Evolutionary conservation across 2,329 filamentous ascomycete species (phyloP), one percentile per base, ranked within the genome.

Genomic region (Diaporthe citriasiana): DNA sequence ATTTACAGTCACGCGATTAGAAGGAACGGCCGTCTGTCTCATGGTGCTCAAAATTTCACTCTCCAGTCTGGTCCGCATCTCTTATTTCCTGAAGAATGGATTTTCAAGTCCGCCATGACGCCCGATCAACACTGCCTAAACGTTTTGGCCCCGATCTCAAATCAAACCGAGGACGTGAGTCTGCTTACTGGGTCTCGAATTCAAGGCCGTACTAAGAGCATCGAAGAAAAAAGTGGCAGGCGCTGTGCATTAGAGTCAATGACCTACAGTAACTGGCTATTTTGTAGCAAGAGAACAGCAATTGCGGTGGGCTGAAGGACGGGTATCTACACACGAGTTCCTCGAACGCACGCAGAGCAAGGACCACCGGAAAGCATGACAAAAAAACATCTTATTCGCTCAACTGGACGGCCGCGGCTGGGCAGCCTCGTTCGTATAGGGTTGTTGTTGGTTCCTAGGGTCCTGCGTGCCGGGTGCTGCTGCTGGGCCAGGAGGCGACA

Each of bases 251-350:
- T 17, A 6, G 42, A 4, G 10, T 12, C 3, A 30, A 9, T 1
- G 1, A 7, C 19, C n/a, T 1, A 17, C 30, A 38, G 22, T 2
- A 15, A 5, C 17, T 53, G 7, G 40, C 19, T 0, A 38, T n/a
- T 5, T 3, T 12, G 47, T 13, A 19, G 8, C 8, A 35, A 33
- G 22, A 27, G 9, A 25, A 50, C 1, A 42, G 42, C 17, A 63
- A 17, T 35, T 5, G 2, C 19, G 22, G 56, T 33, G 10, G 38
- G 8, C 12, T 53, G 33, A 40, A 40, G 45, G 25, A 25, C 55
- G 56, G 70, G 56, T 63, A 55, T 71, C 70, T 71, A 35, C 59
- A 45, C 38, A n/a, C n/a, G n/a, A 13, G 22, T 63, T 51, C 56
- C 25, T 13, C 33, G 10, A 22, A 30, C 33, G 12, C 63, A 51